These are phyloP conservation scores for Paecilomyces fulvus DNA, from an alignment of 2,329 filamentous ascomycete genomes.

Conservation along the genomic window DNA sequence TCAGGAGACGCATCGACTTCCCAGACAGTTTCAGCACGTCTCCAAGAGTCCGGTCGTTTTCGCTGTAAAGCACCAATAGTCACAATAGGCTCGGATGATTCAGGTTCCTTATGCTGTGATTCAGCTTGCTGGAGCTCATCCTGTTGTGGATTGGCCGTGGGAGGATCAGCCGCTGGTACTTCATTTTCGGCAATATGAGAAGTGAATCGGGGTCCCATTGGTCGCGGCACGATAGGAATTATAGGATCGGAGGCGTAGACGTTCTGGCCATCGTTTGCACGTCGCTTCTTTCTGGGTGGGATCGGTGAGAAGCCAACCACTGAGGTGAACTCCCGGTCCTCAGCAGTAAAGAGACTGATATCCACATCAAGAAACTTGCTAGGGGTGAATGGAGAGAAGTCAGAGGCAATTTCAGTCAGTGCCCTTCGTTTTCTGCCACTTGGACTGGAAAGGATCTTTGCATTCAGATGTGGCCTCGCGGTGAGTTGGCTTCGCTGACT, in stretches of 20 bases:
- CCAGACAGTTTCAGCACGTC: conserved; percentile 23
- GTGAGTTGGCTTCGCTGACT: conserved; percentile 16
- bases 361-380: conserved; percentile 24
- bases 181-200: conserved; percentile 9
- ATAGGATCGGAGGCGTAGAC: conserved; percentile 22
- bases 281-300: conserved; percentile 29
- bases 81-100: neutral
- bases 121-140: neutral
- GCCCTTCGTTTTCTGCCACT: conserved; percentile 28
- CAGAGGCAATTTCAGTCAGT: conserved; percentile 35
- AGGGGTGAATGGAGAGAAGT: conserved; percentile 31
- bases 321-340: conserved; percentile 32
- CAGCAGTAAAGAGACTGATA: conserved; percentile 29
- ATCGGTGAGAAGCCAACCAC: conserved; percentile 24
- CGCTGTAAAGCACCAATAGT: conserved; percentile 8
- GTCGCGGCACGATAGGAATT: conserved; percentile 17
- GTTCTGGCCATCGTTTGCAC: conserved; percentile 23
- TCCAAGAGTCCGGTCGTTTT: conserved; percentile 15
- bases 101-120: neutral
- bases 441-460: conserved; percentile 30
- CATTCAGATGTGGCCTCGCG: conserved; percentile 14
- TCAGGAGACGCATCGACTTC: conserved; percentile 29
- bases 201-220: conserved; percentile 4
- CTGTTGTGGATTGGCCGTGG: neutral
- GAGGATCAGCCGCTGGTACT: conserved; percentile 5